Evolutionary conservation across 805 yeast species (phyloP), one percentile per base, ranked within the genome.

Genomic region (Kuraishia capsulata): DNA sequence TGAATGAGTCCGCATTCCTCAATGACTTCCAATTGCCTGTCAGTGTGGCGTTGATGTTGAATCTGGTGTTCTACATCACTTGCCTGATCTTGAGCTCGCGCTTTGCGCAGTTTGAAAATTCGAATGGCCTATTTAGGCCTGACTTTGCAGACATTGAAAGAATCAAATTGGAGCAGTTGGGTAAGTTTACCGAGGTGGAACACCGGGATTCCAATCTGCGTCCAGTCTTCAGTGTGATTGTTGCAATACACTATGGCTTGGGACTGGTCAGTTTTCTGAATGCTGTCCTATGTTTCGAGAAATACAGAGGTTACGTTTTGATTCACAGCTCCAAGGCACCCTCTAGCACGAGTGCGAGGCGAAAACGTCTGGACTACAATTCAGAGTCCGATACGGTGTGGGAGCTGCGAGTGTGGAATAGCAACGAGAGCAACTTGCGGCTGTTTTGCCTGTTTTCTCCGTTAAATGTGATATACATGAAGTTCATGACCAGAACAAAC

Each of bases 381-480:
- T 20, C 3, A 19, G 19, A 8, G 17, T 5, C 30, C 21, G 30
- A n/a, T 20, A 17, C 17, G 18, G 25, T 36, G 14, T 38, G 40
- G 35, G 28, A 38, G 25, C 11, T 83, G 31, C 60, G 58, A 16
- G 70, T 81, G 36, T 83, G 94, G 94, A 63, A 65, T 32, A 90
- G 90, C 0, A 68, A 81, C 0, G 64, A 64, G 44, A 78, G 80
- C 51, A 67, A 67, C 24, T 60, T 81, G 4, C 57, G 63, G 35
- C 46, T 81, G 2, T 65, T 73, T 21, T 62, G 73, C 2, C 55
- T 73, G 1, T 77, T 76, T 44, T 77, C 85, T 5, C 92, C 94
- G 0, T 51, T 76, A 8, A 70, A 67, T 35, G 45, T 74, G 6
- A 38, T 67, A 3, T 56, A 28, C 31, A 28, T 28, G 31, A 28